phyloP scores from a whole-genome alignment of 2,329 filamentous ascomycete genomes.

The Stemphylium lycopersici region DNA sequence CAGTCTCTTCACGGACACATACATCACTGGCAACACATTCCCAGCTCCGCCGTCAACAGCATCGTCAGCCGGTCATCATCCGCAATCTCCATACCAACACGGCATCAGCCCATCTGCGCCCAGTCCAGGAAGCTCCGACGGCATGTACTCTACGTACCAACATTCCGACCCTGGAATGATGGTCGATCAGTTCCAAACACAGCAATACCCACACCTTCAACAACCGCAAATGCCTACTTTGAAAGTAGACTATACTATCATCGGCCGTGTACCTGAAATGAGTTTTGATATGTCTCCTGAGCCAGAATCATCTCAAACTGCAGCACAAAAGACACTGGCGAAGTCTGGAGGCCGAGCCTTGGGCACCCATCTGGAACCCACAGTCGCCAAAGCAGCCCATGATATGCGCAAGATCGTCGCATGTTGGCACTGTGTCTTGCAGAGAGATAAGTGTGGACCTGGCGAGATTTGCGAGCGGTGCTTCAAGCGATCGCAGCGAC shows the following conservation, averaged over 20 bases:
- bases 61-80: slow-evolving; percentile 28
- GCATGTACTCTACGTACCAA: slow-evolving; percentile 33
- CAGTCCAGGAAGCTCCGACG: slow-evolving; percentile 42
- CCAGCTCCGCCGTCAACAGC: slow-evolving; percentile 29
- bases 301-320: slow-evolving; percentile 25
- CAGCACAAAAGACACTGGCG: slow-evolving; percentile 29
- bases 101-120: slow-evolving; percentile 35
- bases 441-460: slow-evolving; percentile 54
- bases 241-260: slow-evolving; percentile 11
- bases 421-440: slow-evolving; percentile 57
- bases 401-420: slow-evolving; percentile 55
- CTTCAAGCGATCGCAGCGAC: slow-evolving; percentile 46
- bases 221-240: slow-evolving; percentile 7
- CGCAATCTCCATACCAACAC: slow-evolving; percentile 27
- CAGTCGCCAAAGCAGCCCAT: slow-evolving; percentile 50
- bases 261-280: slow-evolving; percentile 21
- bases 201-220: slow-evolving; percentile 13
- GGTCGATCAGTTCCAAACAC: slow-evolving; percentile 24
- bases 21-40: slow-evolving; percentile 25
- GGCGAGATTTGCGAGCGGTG: slow-evolving; percentile 50
- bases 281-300: slow-evolving; percentile 36
- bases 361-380: slow-evolving; percentile 46
- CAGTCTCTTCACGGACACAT: slow-evolving; percentile 32
- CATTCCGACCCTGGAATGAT: slow-evolving; percentile 33
- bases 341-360: slow-evolving; percentile 49